Base-by-base conservation (phyloP, 768 basidiomycete species). In the Lactarius tabidus region DNA sequence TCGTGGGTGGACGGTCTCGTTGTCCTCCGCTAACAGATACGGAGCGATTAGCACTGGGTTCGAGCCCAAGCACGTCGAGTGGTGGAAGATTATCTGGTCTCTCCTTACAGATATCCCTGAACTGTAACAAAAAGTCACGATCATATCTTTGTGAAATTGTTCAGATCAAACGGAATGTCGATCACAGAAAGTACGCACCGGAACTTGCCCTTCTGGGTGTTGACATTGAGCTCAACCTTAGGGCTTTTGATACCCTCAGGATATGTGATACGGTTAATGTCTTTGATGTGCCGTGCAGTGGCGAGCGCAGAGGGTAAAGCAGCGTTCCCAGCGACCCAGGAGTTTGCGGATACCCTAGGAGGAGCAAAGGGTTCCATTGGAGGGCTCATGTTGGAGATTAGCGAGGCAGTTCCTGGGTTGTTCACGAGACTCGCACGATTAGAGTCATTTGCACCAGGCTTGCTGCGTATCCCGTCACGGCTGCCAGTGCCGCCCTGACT, bases 101-200 rank as follows among this genome's bases (percentile, higher is more conserved):
- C n/a, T n/a, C n/a, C n/a, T n/a, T n/a, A n/a, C n/a, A n/a, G n/a
- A n/a, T 78, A 28, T 79, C 77, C 91, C 96, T 95, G 79, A 99
- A 99, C 74, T 99, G 96, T 65, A 99, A 77, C 29, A 99, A 83
- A 86, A 99, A 99, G 23, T 95, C 93, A 39, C 95, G 93, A 75
- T 98, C 94, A 74, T 99, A 99, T 72, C 96, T 93, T 54, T 14
- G 61, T 28, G 35, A 45, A 38, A 17, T 23, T 36, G 58, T 36
- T 67, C 58, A 66, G 62, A 35, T 5, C 38, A 68, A 33, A 17
- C 6, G 10, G 3, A 3, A 52, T 39, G 31, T 61, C 14, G 59
- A 41, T 58, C 35, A 8, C 33, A 31, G 51, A 6, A 64, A 31
- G n/a, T 23, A 72, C 71, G 66, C 76, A 91, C 92, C n/a, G n/a